phyloP scores from a whole-genome alignment of 129 eudicot genomes.

The Centaurea solstitialis region DNA sequence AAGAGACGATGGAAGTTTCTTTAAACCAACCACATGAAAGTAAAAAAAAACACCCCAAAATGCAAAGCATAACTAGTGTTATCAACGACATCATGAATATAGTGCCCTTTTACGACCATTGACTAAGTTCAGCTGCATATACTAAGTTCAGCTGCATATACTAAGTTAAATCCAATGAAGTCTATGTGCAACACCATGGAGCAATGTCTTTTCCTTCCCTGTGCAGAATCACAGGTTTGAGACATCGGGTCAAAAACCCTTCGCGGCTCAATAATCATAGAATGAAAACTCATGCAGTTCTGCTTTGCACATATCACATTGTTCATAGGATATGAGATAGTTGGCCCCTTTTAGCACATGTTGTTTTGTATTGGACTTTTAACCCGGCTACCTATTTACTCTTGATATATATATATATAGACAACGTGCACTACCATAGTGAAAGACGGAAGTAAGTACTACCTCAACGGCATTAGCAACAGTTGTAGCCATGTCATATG shows the following conservation, averaged over 20 bases:
- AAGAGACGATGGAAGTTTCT: background rate
- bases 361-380: background rate
- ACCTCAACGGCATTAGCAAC: constrained; percentile 98
- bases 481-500: constrained; percentile 96
- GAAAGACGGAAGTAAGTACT: constrained; percentile 3
- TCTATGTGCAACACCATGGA: background rate
- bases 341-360: background rate
- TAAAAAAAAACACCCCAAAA: background rate
- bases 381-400: background rate
- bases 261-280: background rate
- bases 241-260: too few species aligned
- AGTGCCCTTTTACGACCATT: background rate
- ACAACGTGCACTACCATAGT: background rate
- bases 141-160: background rate
- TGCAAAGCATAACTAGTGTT: background rate
- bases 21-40: background rate
- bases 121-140: background rate
- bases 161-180: too few species aligned
- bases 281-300: background rate
- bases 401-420: background rate
- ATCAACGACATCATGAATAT: background rate
- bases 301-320: background rate
- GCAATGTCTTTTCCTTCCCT: background rate
- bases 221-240: too few species aligned
- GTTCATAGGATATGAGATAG: background rate